A percentile compares a stretch with the other conserved stretches of the same genome.
Conservation (phyloP, 2,329 filamentous ascomycete genomes). For the Cryphonectria carpinicola region DNA sequence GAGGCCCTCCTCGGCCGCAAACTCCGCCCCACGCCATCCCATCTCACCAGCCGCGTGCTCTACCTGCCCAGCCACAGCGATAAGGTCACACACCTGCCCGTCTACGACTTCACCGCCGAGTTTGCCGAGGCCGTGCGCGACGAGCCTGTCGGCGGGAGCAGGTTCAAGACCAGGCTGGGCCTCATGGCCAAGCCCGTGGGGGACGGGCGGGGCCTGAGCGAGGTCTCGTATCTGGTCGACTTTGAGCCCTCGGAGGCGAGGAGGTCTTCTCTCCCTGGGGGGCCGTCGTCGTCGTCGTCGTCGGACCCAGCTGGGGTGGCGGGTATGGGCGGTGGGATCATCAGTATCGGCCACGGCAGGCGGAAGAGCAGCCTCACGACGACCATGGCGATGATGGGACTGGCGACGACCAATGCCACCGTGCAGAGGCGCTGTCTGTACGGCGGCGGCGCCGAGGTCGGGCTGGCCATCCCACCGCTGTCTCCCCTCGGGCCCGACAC, state of each 20-base stretch:
- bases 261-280: slow-evolving; percentile 12
- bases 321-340: not conserved
- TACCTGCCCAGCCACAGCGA: slow-evolving; percentile 28
- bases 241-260: slow-evolving; percentile 24
- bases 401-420: slow-evolving; percentile 15
- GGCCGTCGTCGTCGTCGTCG: not conserved
- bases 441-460: slow-evolving; percentile 21
- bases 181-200: slow-evolving; percentile 27
- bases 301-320: not conserved
- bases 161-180: slow-evolving; percentile 27
- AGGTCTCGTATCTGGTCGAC: slow-evolving; percentile 27
- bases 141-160: slow-evolving; percentile 26
- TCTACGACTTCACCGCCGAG: slow-evolving; percentile 27
- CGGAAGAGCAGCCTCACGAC: slow-evolving; percentile 2
- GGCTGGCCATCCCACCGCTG: slow-evolving; percentile 20
- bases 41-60: slow-evolving; percentile 19
- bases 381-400: not conserved
- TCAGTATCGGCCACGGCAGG: not conserved
- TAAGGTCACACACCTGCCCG: slow-evolving; percentile 23
- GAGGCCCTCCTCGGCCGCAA: slow-evolving; percentile 26
- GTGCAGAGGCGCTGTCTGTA: slow-evolving; percentile 22
- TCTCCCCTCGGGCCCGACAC: not conserved
- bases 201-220: slow-evolving; percentile 23
- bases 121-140: slow-evolving; percentile 18
- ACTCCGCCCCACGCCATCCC: slow-evolving; percentile 21